A percentile compares a stretch with the other conserved stretches of the same genome.
These are phyloP conservation scores for Nepenthes alata DNA, from an alignment of 179 eudicot species.

Conservation along the genomic window DNA sequence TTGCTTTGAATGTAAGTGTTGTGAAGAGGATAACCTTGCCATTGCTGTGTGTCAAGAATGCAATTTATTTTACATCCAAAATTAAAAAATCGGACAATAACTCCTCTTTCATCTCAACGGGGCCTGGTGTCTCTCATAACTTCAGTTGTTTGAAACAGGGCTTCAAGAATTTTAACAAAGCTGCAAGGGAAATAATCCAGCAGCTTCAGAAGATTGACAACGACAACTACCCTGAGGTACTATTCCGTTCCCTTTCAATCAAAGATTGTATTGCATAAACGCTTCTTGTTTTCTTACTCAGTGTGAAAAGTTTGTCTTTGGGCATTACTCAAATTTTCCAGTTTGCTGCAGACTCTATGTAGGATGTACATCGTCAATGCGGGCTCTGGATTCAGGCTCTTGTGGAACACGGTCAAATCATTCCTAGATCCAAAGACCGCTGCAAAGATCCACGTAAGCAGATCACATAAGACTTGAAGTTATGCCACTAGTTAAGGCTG, in stretches of 20 bases:
- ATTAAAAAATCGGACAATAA: no score
- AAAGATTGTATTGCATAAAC: no score
- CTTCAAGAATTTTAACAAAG: conserved; percentile 67
- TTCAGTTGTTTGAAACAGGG: conserved; percentile 37
- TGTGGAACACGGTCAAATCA: conserved; percentile 62
- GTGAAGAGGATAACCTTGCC: no score
- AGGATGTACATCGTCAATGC: conserved; percentile 94
- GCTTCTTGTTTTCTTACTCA: no score
- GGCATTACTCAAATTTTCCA: background rate
- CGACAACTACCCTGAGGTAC: conserved; percentile 84
- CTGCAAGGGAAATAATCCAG: conserved; percentile 76
- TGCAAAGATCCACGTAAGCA: conserved; percentile 65
- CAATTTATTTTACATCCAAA: no score
- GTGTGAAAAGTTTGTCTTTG: no score
- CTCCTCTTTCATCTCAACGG: no score
- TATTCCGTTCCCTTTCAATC: background rate
- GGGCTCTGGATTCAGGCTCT: conserved; percentile 75
- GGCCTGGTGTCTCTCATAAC: no score
- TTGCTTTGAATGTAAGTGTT: no score
- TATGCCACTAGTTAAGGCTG: background rate
- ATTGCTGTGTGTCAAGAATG: no score
- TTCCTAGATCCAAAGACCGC: conserved; percentile 87
- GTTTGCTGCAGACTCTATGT: conserved; percentile 38
- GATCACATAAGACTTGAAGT: background rate
- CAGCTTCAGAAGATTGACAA: conserved; percentile 73